Evolutionary conservation across 2,329 filamentous ascomycete genomes (phyloP), one percentile per base, ranked within the genome.

Genomic region (Stachybotrys elegans): DNA sequence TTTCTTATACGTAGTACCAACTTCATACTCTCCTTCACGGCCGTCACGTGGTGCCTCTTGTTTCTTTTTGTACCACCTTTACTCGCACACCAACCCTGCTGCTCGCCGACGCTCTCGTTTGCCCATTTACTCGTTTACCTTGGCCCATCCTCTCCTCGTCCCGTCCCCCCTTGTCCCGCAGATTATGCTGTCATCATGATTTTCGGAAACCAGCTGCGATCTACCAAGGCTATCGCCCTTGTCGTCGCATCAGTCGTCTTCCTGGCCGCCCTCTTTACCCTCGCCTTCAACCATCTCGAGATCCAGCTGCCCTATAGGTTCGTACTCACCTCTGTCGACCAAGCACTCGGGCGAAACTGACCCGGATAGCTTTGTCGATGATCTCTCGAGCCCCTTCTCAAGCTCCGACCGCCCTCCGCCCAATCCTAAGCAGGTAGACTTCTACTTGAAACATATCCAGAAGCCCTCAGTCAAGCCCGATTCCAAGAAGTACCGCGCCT

Each of bases 241-340:
- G 42, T 59, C 46, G 49, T 58, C 40, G 62, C 49, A 25, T 49
- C 55, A 32, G 49, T 64, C 37, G 50, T 66, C 50, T 65, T 63
- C 49, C 48, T 65, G 47, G 50, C 56, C 41, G 48, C 57, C 44
- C 55, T 64, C 34, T 51, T 59, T 32, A 58, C 59, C 46, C 53
- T 67, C 21, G 53, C 56, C 42, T 63, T 60, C 44, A 60, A 59
- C 49, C 58, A 61, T 43, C 48, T 65, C 21, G 60, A 59, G 54
- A 51, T 34, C 19, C n/a, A 51, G 12, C 14, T 51, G 22, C 48
- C 52, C 9, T 17, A 48, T 14, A 50, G 51, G 57, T 58, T 40
- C 36, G 48, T 44, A 17, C 11, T 27, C 19, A 16, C 14, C 19
- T 14, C 9, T 34, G 14, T 34, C 31, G 6, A 16, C 31, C 31